phyloP scores from a whole-genome alignment of 2,329 filamentous ascomycete genomes.

The Xylariaceae sp. region DNA sequence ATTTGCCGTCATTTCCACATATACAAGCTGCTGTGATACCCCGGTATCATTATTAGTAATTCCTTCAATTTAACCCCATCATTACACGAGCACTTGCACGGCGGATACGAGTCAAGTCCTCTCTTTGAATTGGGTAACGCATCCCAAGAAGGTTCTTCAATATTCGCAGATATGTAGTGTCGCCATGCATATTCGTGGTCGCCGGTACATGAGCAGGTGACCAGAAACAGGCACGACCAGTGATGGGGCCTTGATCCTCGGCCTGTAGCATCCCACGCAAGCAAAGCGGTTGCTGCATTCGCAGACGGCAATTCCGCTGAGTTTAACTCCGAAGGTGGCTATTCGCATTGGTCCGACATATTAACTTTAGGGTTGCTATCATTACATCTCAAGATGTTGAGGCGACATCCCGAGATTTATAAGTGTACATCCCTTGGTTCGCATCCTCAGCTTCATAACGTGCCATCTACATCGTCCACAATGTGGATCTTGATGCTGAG shows the following conservation, averaged over 20 bases:
- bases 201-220: conserved; percentile 12
- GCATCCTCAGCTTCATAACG: conserved; percentile 23
- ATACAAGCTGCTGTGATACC: conserved; percentile 17
- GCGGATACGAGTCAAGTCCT: conserved; percentile 33
- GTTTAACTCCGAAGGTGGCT: not conserved
- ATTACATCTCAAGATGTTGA: conserved; percentile 9
- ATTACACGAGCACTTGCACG: conserved; percentile 32
- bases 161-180: conserved; percentile 25
- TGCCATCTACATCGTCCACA: conserved; percentile 53
- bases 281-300: conserved; percentile 2
- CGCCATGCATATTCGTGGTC: conserved; percentile 8
- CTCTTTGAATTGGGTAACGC: conserved; percentile 6
- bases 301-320: not conserved
- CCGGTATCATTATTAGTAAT: not conserved
- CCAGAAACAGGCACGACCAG: not conserved
- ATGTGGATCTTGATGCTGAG: conserved; percentile 68
- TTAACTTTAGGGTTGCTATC: conserved; percentile 18
- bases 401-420: conserved; percentile 3
- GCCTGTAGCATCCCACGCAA: conserved; percentile 8
- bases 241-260: conserved; percentile 2
- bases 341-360: conserved; percentile 3
- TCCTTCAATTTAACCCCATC: not conserved
- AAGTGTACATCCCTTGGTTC: not conserved
- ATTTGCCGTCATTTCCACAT: conserved; percentile 23
- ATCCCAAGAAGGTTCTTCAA: conserved; percentile 7